Conservation (phyloP, 106 monocot genomes). For the Dactylorhiza incarnata region DNA sequence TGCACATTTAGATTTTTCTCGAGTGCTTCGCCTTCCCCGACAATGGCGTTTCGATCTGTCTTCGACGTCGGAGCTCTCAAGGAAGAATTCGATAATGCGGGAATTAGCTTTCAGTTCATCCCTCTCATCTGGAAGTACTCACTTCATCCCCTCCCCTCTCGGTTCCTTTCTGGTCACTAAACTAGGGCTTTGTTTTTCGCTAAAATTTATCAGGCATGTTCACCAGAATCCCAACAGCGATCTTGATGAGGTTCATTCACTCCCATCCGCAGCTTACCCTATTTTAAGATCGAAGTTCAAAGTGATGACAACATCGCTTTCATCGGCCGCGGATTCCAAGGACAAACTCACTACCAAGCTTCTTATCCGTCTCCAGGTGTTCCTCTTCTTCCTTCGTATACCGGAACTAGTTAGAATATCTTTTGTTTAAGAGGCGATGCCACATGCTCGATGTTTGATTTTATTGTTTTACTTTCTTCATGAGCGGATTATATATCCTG, state of each 20-base stretch:
- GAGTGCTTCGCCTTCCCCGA: background rate
- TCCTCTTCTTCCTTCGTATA: background rate
- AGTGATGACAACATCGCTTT: slow-evolving; percentile 54
- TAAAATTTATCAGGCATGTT: slow-evolving; percentile 39
- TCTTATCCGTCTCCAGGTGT: slow-evolving; percentile 80
- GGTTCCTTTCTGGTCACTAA: background rate
- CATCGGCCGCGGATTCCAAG: slow-evolving; percentile 58
- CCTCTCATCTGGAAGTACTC: slow-evolving; percentile 64
- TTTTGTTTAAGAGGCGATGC: background rate
- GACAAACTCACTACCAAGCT: slow-evolving; percentile 88
- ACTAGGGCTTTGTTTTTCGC: slow-evolving; percentile 9
- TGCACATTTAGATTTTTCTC: no score
- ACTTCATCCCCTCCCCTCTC: background rate
- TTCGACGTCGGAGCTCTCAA: slow-evolving; percentile 60
- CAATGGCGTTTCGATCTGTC: slow-evolving; percentile 51
- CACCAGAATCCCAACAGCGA: slow-evolving; percentile 69
- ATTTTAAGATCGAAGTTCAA: slow-evolving; percentile 72
- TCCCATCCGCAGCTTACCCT: slow-evolving; percentile 70
- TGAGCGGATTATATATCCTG: no score
- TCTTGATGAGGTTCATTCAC: slow-evolving; percentile 67
- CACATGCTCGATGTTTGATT: background rate
- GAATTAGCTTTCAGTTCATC: slow-evolving; percentile 49
- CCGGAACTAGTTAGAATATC: background rate
- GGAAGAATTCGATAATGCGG: slow-evolving; percentile 46
- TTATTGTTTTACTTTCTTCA: background rate